Base-by-base conservation (phyloP, 139 green algal species). In the Asterochloris erici region DNA sequence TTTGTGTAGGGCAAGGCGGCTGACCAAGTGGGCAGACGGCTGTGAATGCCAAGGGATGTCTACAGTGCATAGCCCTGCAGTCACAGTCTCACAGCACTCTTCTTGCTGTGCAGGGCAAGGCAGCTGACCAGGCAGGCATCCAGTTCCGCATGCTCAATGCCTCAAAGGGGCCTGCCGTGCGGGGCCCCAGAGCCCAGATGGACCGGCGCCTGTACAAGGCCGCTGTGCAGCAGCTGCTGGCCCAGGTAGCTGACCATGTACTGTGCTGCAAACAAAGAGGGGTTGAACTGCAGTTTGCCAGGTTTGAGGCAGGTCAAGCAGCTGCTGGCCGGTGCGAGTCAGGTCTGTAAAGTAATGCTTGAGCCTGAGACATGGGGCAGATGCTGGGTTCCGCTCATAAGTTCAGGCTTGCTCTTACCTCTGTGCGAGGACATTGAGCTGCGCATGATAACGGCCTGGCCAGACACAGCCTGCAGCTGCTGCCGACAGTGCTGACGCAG, bases 101-200 rank as follows among this genome's bases (percentile, higher is more conserved):
- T 71, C 21, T 71, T 68, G 11, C 9, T 68, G 38, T 77, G 27
- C 81, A 90, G 88, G 85, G 83, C 13, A 79, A 78, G 16, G 88
- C 73, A 21, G 88, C 90, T 13, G 90, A 93, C 63, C 68, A 60
- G 24, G 84, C 90, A 1, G 90, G 88, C 63, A 93, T 93, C 64
- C 90, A 93, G 63, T 93, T 91, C 81, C 78, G 90, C 13, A 82
- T 91, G 88, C 87, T 93, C 10, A 93, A 93, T 75, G 78, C 83
- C 11, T 89, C 85, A 19, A 91, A 91, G 81, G 89, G 89, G 13
- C 87, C 89, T 10, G 89, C 89, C 0, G 89, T 93, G 63, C 79
- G 89, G 12, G 89, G 89, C 29, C 89, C 89, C 12, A 80, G 89
- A 23, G 89, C 89, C 10, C 90, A 94, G 82, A 92, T 93, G 89